phyloP scores from a whole-genome alignment of 129 eudicot species.

The Artemisia argyi region DNA sequence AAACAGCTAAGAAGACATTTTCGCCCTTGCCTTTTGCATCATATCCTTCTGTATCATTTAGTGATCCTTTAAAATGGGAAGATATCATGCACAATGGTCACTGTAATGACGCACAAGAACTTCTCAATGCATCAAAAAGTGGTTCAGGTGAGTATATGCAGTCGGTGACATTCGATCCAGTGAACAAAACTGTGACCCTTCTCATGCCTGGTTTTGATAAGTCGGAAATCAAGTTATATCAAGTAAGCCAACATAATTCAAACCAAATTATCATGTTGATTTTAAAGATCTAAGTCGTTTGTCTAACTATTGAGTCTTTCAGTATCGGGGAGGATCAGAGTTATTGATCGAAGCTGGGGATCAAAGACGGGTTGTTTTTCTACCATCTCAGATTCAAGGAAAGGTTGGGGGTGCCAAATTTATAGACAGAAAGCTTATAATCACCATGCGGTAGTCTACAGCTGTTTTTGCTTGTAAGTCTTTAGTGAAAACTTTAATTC shows the following conservation, averaged over 20 bases:
- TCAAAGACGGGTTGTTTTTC: conserved; percentile 75
- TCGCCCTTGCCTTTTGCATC: conserved; percentile 76
- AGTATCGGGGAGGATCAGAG: conserved; percentile 93
- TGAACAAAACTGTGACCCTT: conserved; percentile 68
- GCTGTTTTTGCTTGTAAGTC: not conserved
- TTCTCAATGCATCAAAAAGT: conserved; percentile 38
- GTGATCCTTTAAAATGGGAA: conserved; percentile 50
- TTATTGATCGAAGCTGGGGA: conserved; percentile 95
- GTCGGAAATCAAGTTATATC: conserved; percentile 93
- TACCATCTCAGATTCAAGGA: conserved; percentile 90
- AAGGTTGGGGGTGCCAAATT: conserved; percentile 91
- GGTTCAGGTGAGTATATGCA: conserved; percentile 27
- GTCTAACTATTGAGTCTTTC: conserved; percentile 35
- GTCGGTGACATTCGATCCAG: conserved; percentile 63
- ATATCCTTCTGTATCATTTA: conserved; percentile 42
- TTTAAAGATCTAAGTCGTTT: not conserved
- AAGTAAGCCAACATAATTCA: conserved; percentile 39
- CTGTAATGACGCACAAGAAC: conserved; percentile 43
- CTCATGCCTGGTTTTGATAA: conserved; percentile 98
- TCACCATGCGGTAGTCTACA: conserved; percentile 52
- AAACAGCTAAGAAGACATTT: conserved; percentile 43
- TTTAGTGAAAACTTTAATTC: not conserved
- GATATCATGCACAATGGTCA: conserved; percentile 43
- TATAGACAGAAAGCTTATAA: conserved; percentile 64
- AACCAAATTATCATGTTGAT: not conserved